Base-by-base conservation (phyloP, 2,329 filamentous ascomycete genomes). In the Monosporascus cannonballus region DNA sequence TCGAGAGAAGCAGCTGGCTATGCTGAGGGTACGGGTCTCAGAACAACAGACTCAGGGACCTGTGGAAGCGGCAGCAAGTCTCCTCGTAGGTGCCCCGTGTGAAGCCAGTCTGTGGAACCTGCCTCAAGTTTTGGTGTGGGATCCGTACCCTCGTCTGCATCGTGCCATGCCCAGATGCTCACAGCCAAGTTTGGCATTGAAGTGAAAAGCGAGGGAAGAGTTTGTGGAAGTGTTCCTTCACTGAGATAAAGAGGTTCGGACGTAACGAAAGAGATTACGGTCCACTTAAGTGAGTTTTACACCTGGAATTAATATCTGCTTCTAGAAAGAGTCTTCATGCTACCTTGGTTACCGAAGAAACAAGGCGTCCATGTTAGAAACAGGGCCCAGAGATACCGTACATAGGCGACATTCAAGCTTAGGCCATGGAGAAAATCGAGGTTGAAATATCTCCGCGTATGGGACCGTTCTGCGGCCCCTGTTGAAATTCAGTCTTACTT, bases 201-300 rank as follows among this genome's bases (percentile, higher is more conserved):
- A 17, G 39, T 58, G 6, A 46, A 30, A n/a, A 47, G 46, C 18
- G 54, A 58, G n/a, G 53, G 51, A 18, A 37, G 54, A 8, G 50
- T 52, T 17, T 50, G 14, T 20, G 41, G 27, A 6, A 38, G 55
- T 7, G 37, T 61, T 34, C 56, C 59, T 4, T 61, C 54, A 11
- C 6, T 61, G 2, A 54, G 61, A 30, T 57, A 53, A 54, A 54
- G 49, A 14, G 49, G 52, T 14, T 51, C 48, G 6, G 52, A 58
- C 25, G 57, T 55, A 45, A 44, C 17, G 17, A 30, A 38, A 1
- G 47, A 24, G 5, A 46, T 38, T 18, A 36, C 52, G 3, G 48
- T 22, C 27, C 54, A 54, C 2, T 24, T 22, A 11, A 59, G 58
- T 47, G 59, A 63, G 48, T 59, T 58, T 7, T 63, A 61, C 37